Evolutionary conservation across 1,139 yeast species (phyloP).

Genomic region (Petasospora fabianii): DNA sequence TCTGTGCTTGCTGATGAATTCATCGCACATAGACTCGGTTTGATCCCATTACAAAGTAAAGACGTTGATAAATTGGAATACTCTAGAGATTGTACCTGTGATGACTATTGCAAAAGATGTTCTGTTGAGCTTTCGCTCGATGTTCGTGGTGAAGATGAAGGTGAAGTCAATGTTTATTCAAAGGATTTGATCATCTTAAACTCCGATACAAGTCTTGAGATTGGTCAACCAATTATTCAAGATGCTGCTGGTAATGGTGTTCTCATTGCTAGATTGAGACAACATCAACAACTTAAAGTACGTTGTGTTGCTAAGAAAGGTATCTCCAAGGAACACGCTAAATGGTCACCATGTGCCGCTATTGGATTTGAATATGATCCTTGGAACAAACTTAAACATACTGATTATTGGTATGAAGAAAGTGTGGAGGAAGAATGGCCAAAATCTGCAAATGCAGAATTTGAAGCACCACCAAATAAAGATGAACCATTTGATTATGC

Average conservation of each 20-base stretch:
- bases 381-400: conserved; percentile 95
- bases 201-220: conserved; percentile 37
- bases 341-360: conserved; percentile 98
- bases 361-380: conserved; percentile 98
- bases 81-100: conserved; percentile 96
- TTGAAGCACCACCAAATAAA: conserved; percentile 94
- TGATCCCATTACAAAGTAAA: conserved; percentile 81
- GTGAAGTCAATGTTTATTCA: conserved; percentile 81
- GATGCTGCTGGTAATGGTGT: conserved; percentile 82
- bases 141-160: conserved; percentile 85
- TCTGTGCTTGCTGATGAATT: conserved; percentile 97
- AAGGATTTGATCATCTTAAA: conserved; percentile 65
- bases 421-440: conserved; percentile 94
- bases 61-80: conserved; percentile 78
- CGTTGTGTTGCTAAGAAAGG: conserved; percentile 97
- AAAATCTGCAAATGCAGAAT: conserved; percentile 77
- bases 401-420: conserved; percentile 95
- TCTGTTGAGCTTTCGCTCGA: conserved; percentile 81
- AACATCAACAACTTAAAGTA: conserved; percentile 85
- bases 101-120: conserved; percentile 93
- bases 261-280: conserved; percentile 82
- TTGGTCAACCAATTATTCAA: conserved; percentile 82
- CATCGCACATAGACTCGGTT: conserved; percentile 87
- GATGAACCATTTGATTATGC: conserved; percentile 83
- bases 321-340: conserved; percentile 96